These are phyloP conservation scores for Scytalidium sp. DNA, from an alignment of 2,329 filamentous ascomycete genomes.

Conservation along the genomic window DNA sequence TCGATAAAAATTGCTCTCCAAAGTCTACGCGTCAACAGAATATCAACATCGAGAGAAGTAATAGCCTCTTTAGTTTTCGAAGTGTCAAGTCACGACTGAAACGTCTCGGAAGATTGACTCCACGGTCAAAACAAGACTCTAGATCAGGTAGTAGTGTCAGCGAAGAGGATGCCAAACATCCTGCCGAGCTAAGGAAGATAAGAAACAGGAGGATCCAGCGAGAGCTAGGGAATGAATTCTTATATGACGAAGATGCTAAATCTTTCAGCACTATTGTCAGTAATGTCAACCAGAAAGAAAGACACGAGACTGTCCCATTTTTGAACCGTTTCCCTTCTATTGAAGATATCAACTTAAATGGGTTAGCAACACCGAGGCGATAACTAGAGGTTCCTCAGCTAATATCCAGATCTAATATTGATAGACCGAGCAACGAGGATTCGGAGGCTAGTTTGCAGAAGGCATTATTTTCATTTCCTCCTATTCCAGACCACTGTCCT, in stretches of 20 bases:
- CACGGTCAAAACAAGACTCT: slow-evolving; percentile 34
- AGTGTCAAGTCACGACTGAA: slow-evolving; percentile 38
- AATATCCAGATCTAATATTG: no score
- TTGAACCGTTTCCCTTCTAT: background rate
- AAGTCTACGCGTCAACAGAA: background rate
- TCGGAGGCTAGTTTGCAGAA: no score
- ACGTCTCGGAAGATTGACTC: slow-evolving; percentile 40
- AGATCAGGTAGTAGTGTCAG: slow-evolving; percentile 42
- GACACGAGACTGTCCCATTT: background rate
- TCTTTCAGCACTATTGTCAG: slow-evolving; percentile 16
- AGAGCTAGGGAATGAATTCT: slow-evolving; percentile 48
- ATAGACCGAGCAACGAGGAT: no score
- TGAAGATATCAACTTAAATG: no score
- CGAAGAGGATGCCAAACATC: slow-evolving; percentile 50
- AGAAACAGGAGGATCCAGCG: slow-evolving; percentile 56
- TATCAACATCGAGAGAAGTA: background rate
- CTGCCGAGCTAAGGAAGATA: slow-evolving; percentile 53
- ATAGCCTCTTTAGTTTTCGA: background rate
- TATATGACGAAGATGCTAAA: slow-evolving; percentile 33
- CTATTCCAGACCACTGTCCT: no score
- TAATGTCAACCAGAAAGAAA: background rate
- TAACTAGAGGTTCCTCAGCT: no score
- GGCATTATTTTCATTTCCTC: no score
- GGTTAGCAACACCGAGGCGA: no score
- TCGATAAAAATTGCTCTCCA: no score